phyloP scores from a whole-genome alignment of 2,329 filamentous ascomycete genomes.

The Claviceps spartinae region DNA sequence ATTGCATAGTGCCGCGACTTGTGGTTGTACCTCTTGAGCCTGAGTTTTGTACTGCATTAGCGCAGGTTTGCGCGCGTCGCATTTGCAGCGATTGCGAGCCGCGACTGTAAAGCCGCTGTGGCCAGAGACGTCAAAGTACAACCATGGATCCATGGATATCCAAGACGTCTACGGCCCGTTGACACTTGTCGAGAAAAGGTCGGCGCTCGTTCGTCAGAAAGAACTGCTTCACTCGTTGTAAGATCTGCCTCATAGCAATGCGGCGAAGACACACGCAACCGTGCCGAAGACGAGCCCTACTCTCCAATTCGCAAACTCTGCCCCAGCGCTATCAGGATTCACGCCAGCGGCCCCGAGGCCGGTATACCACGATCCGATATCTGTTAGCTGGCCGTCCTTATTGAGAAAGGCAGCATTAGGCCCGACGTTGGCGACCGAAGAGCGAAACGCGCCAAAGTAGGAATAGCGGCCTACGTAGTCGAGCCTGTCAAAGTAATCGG shows the following conservation, averaged over 20 bases:
- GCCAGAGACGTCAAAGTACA: too few relatives aligned
- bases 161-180: too few relatives aligned
- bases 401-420: constrained; percentile 59
- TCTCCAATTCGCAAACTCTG: neutral
- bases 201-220: too few relatives aligned
- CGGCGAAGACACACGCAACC: constrained; percentile 1
- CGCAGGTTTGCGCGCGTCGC: too few relatives aligned
- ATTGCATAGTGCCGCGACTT: too few relatives aligned
- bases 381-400: constrained; percentile 52
- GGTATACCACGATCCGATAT: constrained; percentile 69
- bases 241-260: constrained; percentile 1
- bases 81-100: too few relatives aligned
- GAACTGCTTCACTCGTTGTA: too few relatives aligned
- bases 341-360: constrained; percentile 37
- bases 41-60: too few relatives aligned
- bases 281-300: constrained; percentile 1
- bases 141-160: too few relatives aligned
- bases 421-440: constrained; percentile 57
- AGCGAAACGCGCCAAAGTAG: constrained; percentile 64
- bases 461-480: constrained; percentile 52
- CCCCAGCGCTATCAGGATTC: constrained; percentile 17
- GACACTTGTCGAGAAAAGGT: too few relatives aligned
- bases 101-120: too few relatives aligned
- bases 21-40: too few relatives aligned
- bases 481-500: constrained; percentile 48